Base-by-base conservation (phyloP, 2,329 filamentous ascomycete species). In the Ophiostoma populinum region DNA sequence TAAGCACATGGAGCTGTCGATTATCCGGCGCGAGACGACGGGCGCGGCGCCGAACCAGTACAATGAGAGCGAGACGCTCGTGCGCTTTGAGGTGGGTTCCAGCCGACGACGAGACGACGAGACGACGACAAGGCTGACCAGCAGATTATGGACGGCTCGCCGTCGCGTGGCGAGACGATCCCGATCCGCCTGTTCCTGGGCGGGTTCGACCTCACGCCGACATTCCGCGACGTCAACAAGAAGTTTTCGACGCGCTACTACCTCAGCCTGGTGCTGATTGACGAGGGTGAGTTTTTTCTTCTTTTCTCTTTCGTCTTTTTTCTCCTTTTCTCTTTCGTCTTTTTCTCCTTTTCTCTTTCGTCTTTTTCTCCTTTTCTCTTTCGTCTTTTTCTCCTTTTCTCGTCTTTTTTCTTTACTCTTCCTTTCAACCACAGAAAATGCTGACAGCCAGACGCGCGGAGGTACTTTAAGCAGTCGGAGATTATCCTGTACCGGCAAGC, bases 181-280 rank as follows among this genome's bases (percentile, higher is more conserved):
- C 90, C 90, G 16, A 98, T 98, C 51, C 72, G 90, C 47, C 67
- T 98, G 37, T 98, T 98, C 71, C 72, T 98, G 8, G 90, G 90
- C 41, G 90, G 90, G 35, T 98, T 98, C 54, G 92, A 98, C 57
- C 61, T 98, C 43, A 98, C 90, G 5, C 90, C 90, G 12, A 98
- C 90, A 10, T 98, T 98, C 70, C 80, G 90, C 42, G 90, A 98
- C 55, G 92, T 98, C 47, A 98, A 98, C 70, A 98, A 98, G 68
- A 98, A 98, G 61, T 98, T 93, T 58, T 95, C 87, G 18, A 95
- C 87, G 24, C 70, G 90, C 50, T 98, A 98, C 61, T 98, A 98
- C 59, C 70, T 98, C 43, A 94, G 86, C 53, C 62, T 98, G 42
- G 90, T 98, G 16, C 67, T 94, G 46, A 94, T 94, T 46, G 86